Base-by-base conservation (phyloP, 306 rosid genomes). In the Calophaca sinica region DNA sequence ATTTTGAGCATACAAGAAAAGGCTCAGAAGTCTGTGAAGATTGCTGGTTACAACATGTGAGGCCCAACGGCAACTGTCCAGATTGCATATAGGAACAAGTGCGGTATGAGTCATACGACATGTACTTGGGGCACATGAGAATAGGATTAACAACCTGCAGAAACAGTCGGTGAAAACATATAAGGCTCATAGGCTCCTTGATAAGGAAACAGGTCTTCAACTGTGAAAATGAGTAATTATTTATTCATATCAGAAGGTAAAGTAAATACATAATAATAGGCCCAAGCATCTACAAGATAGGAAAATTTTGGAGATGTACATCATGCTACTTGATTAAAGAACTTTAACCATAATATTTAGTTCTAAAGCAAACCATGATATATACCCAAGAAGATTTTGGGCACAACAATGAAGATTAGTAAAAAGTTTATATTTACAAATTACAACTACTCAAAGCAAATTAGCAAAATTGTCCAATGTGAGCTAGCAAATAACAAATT, bases 51-150 rank as follows among this genome's bases (percentile, higher is more conserved):
- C 87, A 84, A 61, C 87, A 84, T 1, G 57, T 76, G 15, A 84
- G 82, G 49, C 80, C 71, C 77, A 84, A 67, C 11, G 87, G 84
- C 57, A 84, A 6, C 11, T 84, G 82, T 20, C 84, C 79, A 5
- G 87, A 60, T 76, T 78, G 84, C 82, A 80, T 46, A 26, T 76
- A 80, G 7, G 75, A 68, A 62, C 87, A 84, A 61, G 61, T 80
- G 5, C 51, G 73, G 66, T 84, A 84, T 6, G 87, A 58, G 44
- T 84, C 87, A 52, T 84, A 71, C 31, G 87, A 72, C 66, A 35
- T 5, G 73, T 67, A 84, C 80, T 84, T 84, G 1, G 87, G 84
- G 66, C 87, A 84, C 78, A 84, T 80, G 35, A 84, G 80, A 72
- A 67, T 75, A 46, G 87, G 87, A 46, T 67, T 62, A 38, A 84